Evolutionary conservation across 805 yeast genomes (phyloP).

Genomic region (Ogataea pini): DNA sequence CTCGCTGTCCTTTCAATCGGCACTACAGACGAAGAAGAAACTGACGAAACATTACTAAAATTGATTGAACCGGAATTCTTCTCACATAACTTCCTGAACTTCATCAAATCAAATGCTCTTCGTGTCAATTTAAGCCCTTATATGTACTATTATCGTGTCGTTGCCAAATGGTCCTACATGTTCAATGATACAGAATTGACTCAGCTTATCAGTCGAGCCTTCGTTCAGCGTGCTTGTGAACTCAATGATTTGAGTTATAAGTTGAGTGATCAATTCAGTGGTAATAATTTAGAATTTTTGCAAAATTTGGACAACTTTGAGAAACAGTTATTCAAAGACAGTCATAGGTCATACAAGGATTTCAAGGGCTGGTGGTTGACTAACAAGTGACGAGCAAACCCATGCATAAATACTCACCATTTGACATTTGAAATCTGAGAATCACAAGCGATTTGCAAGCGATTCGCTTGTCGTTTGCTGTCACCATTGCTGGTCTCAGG

Average conservation of each 20-base stretch:
- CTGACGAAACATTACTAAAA: conserved; percentile 57
- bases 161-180: conserved; percentile 75
- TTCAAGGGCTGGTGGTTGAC: conserved; percentile 30
- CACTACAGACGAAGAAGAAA: conserved; percentile 23
- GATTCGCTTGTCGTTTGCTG: too few relatives aligned
- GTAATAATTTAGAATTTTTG: conserved; percentile 47
- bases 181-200: conserved; percentile 67
- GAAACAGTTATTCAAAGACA: conserved; percentile 52
- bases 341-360: conserved; percentile 44
- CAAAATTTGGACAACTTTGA: conserved; percentile 78
- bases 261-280: conserved; percentile 36
- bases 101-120: conserved; percentile 64
- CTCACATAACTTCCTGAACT: conserved; percentile 66
- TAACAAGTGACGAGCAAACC: not conserved
- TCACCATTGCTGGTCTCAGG: too few relatives aligned
- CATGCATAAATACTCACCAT: too few relatives aligned
- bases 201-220: conserved; percentile 46
- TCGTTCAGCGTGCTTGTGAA: conserved; percentile 65
- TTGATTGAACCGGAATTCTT: conserved; percentile 73
- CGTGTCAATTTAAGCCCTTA: conserved; percentile 28
- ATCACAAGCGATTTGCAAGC: too few relatives aligned
- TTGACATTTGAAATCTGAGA: too few relatives aligned
- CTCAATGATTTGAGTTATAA: conserved; percentile 65
- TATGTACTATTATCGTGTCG: conserved; percentile 57
- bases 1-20: conserved; percentile 53